Conservation (phyloP, 176 grass and related monocot genomes). For the Oryza rufipogon region DNA sequence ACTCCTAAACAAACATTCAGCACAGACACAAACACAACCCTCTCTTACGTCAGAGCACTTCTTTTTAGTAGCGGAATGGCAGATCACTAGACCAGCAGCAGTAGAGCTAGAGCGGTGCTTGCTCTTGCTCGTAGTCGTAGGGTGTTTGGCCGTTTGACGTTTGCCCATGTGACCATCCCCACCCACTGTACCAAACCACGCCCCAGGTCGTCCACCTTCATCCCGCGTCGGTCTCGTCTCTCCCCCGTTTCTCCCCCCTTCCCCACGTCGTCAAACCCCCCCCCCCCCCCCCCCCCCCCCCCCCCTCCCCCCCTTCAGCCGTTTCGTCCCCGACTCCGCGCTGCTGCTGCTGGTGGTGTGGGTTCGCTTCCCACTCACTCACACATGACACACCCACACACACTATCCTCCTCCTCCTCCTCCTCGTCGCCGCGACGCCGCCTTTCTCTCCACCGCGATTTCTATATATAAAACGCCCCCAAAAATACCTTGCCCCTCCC, state of each 20-base stretch:
- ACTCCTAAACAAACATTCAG: too few relatives aligned
- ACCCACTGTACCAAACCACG: slow-evolving; percentile 24
- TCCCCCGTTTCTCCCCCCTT: not conserved
- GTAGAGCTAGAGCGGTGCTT: not conserved
- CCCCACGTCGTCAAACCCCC: not conserved
- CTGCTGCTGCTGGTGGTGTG: not conserved
- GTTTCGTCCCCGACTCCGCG: not conserved
- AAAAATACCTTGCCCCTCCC: slow-evolving; percentile 39
- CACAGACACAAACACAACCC: too few relatives aligned
- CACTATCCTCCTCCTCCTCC: not conserved
- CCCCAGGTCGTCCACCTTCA: not conserved
- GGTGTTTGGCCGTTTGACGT: slow-evolving; percentile 37
- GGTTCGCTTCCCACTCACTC: slow-evolving; percentile 37
- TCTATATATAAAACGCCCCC: slow-evolving; percentile 29
- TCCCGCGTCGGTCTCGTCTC: too few relatives aligned
- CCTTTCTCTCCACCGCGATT: not conserved
- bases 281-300: slow-evolving; percentile 19
- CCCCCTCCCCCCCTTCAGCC: not conserved
- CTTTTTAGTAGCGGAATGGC: not conserved
- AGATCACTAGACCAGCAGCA: not conserved
- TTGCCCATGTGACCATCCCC: slow-evolving; percentile 34
- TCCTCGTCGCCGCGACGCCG: not conserved
- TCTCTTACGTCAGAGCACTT: not conserved
- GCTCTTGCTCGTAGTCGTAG: too few relatives aligned
- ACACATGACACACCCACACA: not conserved